Base-by-base conservation (phyloP, 768 basidiomycete genomes). In the Hypsizygus marmoreus region DNA sequence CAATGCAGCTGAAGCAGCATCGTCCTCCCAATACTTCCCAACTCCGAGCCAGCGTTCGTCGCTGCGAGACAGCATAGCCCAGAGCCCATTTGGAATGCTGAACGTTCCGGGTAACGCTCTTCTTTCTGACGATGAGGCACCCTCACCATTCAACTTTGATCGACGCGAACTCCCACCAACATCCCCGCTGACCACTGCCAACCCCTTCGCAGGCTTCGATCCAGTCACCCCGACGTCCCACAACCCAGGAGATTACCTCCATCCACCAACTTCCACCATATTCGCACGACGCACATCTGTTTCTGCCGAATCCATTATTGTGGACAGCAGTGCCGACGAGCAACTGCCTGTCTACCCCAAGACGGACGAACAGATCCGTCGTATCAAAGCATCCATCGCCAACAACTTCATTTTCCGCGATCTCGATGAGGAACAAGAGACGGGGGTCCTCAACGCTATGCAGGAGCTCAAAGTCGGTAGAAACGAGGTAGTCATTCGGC, bases 331-430 rank as follows among this genome's bases (percentile, higher is more conserved):
- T 48, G 61, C 74, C 49, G 74, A 84, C 55, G 81, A 86, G 51
- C 79, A 81, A 16, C 78, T 88, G 7, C 92, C 92, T 16, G 73
- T 86, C 40, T 88, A 81, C 57, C 74, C 76, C 6, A 98, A 99
- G 72, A 75, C 87, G 11, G 68, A 80, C 2, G 86, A 92, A 53
- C 97, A 99, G 67, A 76, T 94, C 24, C 76, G 77, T 19, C 82
- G 95, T 41, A 97, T 99, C 70, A 88, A 86, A 61, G 73, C 81
- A 6, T 90, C 93, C 37, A 97, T 94, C 53, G 75, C 81, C 23
- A 82, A 85, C 61, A 93, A 95, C 65, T 92, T 98, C 60, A 82
- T 97, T 47, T 99, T 99, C 75, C 82, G 92, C 40, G 93, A 95
- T 66, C 82, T 99, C 11, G 95, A 97, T 55, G 92, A 97, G 57